Evolutionary conservation across 768 basidiomycete species (phyloP).

Genomic region (Leccinum longicurvipes): DNA sequence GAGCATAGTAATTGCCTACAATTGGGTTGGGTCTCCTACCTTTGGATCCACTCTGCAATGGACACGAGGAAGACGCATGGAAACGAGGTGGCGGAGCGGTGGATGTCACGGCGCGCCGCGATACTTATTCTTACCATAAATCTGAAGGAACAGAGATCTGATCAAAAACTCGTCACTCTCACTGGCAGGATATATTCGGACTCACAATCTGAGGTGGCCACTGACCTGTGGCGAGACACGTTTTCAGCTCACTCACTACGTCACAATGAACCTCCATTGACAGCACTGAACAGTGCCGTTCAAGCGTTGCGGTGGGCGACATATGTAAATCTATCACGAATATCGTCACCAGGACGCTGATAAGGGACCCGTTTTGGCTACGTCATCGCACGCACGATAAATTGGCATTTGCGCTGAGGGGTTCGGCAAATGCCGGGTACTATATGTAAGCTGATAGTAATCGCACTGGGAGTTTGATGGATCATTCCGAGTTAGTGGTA

Average conservation of each 20-base stretch:
- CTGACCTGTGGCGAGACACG: conserved; percentile 20
- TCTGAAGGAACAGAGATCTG: conserved; percentile 12
- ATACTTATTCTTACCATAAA: conserved; percentile 5
- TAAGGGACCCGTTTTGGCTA: not conserved
- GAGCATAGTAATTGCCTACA: not conserved
- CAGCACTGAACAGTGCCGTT: not conserved
- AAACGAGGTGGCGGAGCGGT: not conserved
- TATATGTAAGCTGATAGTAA: not conserved
- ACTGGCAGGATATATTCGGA: too few species aligned
- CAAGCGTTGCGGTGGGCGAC: not conserved
- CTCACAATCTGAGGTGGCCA: not conserved
- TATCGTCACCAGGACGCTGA: not conserved
- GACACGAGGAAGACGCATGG: conserved; percentile 13
- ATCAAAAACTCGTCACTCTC: not conserved
- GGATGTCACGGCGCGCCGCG: conserved; percentile 7
- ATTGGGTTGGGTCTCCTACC: not conserved
- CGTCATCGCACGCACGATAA: not conserved
- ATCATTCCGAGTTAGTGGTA: not conserved
- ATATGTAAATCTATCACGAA: not conserved
- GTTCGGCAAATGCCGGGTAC: conserved; percentile 16
- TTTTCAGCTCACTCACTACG: not conserved
- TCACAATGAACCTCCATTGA: not conserved
- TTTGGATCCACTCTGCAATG: not conserved
- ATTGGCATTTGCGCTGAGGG: not conserved
- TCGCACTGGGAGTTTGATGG: not conserved